phyloP scores from a whole-genome alignment of 2,329 filamentous ascomycete genomes.

The Phoma sp. region DNA sequence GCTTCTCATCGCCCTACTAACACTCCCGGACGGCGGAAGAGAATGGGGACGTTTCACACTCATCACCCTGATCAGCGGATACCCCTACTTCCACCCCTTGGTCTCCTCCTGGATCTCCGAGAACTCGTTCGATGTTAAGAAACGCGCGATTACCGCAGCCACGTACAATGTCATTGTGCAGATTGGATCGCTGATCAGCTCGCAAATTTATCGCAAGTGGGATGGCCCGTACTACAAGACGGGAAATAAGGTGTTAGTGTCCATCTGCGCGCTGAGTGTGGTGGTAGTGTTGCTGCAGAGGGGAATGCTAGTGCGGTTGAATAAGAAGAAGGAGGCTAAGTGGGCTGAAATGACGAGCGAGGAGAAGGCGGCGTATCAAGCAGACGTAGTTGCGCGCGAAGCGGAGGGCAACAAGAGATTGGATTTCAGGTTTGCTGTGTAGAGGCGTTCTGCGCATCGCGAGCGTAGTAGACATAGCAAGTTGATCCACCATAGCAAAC shows the following conservation, averaged over 20 bases:
- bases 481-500: neutral
- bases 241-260: constrained; percentile 60
- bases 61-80: constrained; percentile 47
- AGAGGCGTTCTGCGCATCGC: neutral
- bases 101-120: constrained; percentile 66
- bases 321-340: constrained; percentile 48
- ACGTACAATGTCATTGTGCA: constrained; percentile 64
- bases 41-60: constrained; percentile 49
- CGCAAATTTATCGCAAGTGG: constrained; percentile 58
- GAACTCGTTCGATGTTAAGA: constrained; percentile 67
- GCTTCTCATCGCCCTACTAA: constrained; percentile 47
- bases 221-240: constrained; percentile 61
- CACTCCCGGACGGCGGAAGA: constrained; percentile 40
- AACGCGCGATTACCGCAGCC: constrained; percentile 66
- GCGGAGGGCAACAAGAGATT: constrained; percentile 48
- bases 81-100: constrained; percentile 60
- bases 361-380: constrained; percentile 58
- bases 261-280: constrained; percentile 56
- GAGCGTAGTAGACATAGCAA: neutral
- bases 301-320: constrained; percentile 47
- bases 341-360: constrained; percentile 59
- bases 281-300: constrained; percentile 57
- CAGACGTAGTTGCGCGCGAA: constrained; percentile 38
- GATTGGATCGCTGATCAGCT: constrained; percentile 47
- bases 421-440: constrained; percentile 47